Conservation (phyloP, 306 rosid genomes). For the Lathyrus oleraceus region DNA sequence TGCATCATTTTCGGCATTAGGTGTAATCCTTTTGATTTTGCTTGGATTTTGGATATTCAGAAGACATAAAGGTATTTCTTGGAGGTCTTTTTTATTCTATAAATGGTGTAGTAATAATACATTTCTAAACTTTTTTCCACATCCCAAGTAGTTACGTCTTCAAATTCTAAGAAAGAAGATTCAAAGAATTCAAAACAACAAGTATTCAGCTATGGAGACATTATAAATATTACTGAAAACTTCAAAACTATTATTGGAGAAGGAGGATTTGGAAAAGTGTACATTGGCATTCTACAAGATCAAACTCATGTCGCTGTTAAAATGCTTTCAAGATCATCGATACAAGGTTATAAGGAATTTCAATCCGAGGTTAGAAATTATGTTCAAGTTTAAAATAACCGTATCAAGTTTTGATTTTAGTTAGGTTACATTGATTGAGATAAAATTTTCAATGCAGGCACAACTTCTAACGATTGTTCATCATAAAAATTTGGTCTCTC, state of each 20-base stretch:
- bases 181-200: constrained; percentile 25
- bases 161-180: background rate
- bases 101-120: too few species aligned
- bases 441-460: constrained; percentile 11
- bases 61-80: constrained; percentile 9
- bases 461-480: constrained; percentile 24
- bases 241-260: constrained; percentile 41
- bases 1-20: constrained; percentile 4
- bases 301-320: constrained; percentile 45
- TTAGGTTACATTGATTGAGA: background rate
- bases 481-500: constrained; percentile 39
- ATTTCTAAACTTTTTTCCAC: too few species aligned
- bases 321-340: constrained; percentile 45
- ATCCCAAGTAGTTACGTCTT: background rate
- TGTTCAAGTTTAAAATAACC: background rate
- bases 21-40: background rate
- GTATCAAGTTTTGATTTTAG: background rate
- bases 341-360: constrained; percentile 45
- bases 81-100: too few species aligned
- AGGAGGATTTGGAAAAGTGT: constrained; percentile 59
- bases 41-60: constrained; percentile 1
- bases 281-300: constrained; percentile 33
- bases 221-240: constrained; percentile 41
- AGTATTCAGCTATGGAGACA: constrained; percentile 29
- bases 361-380: constrained; percentile 37